A percentile compares a stretch with the other conserved stretches of the same genome.
Evolutionary conservation across 768 basidiomycete genomes (phyloP).

Genomic region (Leccinum disarticulatum): DNA sequence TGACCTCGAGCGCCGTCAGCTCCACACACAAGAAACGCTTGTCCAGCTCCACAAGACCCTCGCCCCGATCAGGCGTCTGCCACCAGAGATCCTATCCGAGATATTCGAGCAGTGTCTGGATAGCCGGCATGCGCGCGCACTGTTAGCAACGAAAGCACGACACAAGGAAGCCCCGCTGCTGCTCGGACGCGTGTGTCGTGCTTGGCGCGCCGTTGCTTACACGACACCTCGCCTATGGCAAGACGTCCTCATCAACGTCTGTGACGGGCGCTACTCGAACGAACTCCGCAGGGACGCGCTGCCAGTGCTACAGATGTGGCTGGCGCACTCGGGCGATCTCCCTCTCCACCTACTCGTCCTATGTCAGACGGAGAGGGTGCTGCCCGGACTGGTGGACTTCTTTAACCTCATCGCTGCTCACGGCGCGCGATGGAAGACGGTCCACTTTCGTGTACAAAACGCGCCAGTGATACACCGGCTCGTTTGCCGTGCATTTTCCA

Average conservation of each 20-base stretch:
- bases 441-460: conserved; percentile 23
- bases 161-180: conserved; percentile 23
- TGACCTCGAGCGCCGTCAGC: conserved; percentile 13
- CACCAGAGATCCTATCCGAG: conserved; percentile 26
- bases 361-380: conserved; percentile 21
- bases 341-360: conserved; percentile 20
- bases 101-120: conserved; percentile 28
- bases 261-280: conserved; percentile 21
- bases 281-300: conserved; percentile 20
- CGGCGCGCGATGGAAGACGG: conserved; percentile 20
- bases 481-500: conserved; percentile 7
- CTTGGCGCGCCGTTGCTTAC: conserved; percentile 26
- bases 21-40: conserved; percentile 6
- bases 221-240: conserved; percentile 31
- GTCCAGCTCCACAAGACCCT: conserved; percentile 15
- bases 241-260: conserved; percentile 20
- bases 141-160: conserved; percentile 1
- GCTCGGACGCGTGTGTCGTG: conserved; percentile 31
- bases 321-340: conserved; percentile 22
- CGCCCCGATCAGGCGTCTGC: conserved; percentile 26
- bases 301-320: conserved; percentile 21
- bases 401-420: conserved; percentile 19
- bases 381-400: conserved; percentile 22
- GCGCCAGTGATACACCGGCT: conserved; percentile 15
- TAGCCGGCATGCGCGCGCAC: background rate